Conservation (phyloP, 345 rosid genomes). For the Bruguiera sexangula region DNA sequence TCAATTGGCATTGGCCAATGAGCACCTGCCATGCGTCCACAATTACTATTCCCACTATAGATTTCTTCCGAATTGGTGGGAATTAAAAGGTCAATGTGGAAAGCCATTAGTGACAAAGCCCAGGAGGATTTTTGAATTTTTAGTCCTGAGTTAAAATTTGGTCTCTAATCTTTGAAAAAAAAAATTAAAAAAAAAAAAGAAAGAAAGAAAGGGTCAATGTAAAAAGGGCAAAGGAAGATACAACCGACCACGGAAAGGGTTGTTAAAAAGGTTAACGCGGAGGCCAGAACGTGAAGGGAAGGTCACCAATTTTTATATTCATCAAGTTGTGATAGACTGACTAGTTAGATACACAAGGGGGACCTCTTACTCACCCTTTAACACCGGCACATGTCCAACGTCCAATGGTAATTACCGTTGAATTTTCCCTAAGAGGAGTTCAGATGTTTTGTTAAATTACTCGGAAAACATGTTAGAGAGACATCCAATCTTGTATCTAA, state of each 20-base stretch:
- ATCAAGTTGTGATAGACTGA: background rate
- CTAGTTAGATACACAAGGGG: background rate
- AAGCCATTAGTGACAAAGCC: too few relatives aligned
- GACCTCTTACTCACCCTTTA: constrained; percentile 24
- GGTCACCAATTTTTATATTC: constrained; percentile 13
- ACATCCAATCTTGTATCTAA: too few relatives aligned
- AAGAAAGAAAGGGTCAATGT: background rate
- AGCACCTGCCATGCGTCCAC: too few relatives aligned
- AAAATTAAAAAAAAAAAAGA: too few relatives aligned
- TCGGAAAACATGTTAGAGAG: background rate
- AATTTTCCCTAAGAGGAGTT: background rate
- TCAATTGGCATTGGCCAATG: too few relatives aligned
- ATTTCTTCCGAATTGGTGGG: too few relatives aligned
- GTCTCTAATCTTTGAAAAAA: too few relatives aligned
- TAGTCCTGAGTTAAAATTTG: too few relatives aligned
- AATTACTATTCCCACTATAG: too few relatives aligned
- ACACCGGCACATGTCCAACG: constrained; percentile 16
- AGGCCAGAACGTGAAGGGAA: constrained; percentile 11
- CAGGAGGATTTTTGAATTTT: too few relatives aligned
- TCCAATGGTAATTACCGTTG: background rate
- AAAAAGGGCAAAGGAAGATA: background rate
- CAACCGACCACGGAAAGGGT: constrained; percentile 8
- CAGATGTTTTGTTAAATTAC: background rate
- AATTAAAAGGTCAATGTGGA: too few relatives aligned
- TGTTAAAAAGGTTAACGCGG: constrained; percentile 29